These are phyloP conservation scores for Sclerotiophoma versabilis DNA, from an alignment of 2,329 filamentous ascomycete species.

Conservation along the genomic window DNA sequence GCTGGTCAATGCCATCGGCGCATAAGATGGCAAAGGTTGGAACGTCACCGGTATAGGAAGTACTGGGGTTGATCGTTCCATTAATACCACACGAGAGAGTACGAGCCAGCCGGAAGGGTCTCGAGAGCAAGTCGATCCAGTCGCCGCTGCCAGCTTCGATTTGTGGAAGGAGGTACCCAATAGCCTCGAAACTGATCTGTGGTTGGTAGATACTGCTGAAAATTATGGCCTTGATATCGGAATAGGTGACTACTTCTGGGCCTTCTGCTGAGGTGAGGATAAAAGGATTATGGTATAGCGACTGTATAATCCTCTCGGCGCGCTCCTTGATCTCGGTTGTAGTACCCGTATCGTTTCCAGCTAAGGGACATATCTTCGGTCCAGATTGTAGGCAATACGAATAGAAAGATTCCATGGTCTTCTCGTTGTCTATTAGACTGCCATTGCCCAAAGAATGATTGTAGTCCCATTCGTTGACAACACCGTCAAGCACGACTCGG, in stretches of 20 bases:
- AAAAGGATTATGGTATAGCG: slow-evolving; percentile 52
- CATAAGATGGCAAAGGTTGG: slow-evolving; percentile 47
- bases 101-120: slow-evolving; percentile 28
- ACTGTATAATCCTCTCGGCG: slow-evolving; percentile 42
- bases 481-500: slow-evolving; percentile 53
- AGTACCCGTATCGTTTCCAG: slow-evolving; percentile 41
- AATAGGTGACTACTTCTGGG: slow-evolving; percentile 50
- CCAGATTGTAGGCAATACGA: slow-evolving; percentile 54
- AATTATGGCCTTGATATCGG: slow-evolving; percentile 48
- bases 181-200: slow-evolving; percentile 37
- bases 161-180: slow-evolving; percentile 46
- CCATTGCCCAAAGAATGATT: slow-evolving; percentile 48
- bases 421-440: slow-evolving; percentile 55
- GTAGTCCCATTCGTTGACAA: slow-evolving; percentile 51
- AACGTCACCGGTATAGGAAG: slow-evolving; percentile 2
- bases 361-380: slow-evolving; percentile 48
- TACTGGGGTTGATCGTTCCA: slow-evolving; percentile 19
- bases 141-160: slow-evolving; percentile 40
- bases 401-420: slow-evolving; percentile 54
- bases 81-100: slow-evolving; percentile 39
- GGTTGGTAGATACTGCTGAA: slow-evolving; percentile 50
- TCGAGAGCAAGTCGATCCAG: slow-evolving; percentile 23
- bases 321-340: slow-evolving; percentile 46
- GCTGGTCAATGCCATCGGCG: slow-evolving; percentile 50
- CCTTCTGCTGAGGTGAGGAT: slow-evolving; percentile 38